These are phyloP conservation scores for Lantana camara DNA, from an alignment of 257 asterid genomes.

Conservation along the genomic window DNA sequence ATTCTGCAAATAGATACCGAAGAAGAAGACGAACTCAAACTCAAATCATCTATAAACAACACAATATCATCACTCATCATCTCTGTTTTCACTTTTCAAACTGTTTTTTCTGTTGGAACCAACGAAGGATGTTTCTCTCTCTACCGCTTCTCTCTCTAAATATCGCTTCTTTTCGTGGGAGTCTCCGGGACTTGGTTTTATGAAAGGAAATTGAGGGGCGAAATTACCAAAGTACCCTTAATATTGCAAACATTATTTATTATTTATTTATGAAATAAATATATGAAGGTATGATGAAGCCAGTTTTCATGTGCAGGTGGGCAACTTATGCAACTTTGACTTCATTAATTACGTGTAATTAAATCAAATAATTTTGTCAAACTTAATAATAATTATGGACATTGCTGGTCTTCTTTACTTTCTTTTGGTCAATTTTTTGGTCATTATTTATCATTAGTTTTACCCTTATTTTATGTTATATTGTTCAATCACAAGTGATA, in stretches of 20 bases:
- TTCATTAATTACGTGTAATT: conserved; percentile 23
- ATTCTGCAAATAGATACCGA: conserved; percentile 63
- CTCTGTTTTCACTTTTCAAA: conserved; percentile 5
- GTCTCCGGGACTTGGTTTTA: conserved; percentile 26
- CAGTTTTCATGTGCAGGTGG: background rate
- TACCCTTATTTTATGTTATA: background rate
- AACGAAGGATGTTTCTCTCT: conserved; percentile 24
- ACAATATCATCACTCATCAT: conserved; percentile 70
- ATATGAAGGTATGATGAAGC: conserved; percentile 31
- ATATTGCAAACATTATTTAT: no score
- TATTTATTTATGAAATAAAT: no score
- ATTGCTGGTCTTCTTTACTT: background rate
- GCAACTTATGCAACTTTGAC: conserved; percentile 30
- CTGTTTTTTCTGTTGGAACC: conserved; percentile 29
- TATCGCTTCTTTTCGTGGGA: conserved; percentile 7
- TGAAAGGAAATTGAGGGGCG: conserved; percentile 3
- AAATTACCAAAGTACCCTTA: conserved; percentile 48
- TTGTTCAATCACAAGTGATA: no score
- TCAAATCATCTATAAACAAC: conserved; percentile 51
- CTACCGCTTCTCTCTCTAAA: conserved; percentile 20
- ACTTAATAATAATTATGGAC: conserved; percentile 3
- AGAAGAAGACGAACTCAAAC: conserved; percentile 18
- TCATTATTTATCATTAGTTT: background rate
- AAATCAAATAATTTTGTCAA: conserved; percentile 28
- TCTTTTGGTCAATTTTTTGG: conserved; percentile 13